Evolutionary conservation across 495 filamentous ascomycete genomes (phyloP), one percentile per base, ranked within the genome.

Genomic region (Xylaria acuta): DNA sequence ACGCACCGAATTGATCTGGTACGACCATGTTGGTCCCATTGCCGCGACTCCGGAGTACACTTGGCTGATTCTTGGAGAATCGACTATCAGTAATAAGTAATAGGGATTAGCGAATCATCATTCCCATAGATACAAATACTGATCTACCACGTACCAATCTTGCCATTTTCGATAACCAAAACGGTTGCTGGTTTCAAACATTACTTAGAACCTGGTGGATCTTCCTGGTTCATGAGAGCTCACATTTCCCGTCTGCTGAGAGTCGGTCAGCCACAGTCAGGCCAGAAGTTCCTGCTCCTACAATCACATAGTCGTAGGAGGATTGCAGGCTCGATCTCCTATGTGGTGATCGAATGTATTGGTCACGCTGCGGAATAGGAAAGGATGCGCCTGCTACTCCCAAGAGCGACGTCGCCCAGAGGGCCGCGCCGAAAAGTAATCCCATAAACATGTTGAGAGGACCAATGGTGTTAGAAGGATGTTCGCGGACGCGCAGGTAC

Each of bases 101-200:
- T 27, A 16, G 16, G 4, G 12, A 20, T 76, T 12, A 78, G 72
- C 36, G 18, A 51, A n/a, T 20, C 20, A 34, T 51, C 34, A 58
- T 4, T 32, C 4, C 70, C 8, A 38, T 38, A n/a, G 3, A 5
- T 25, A 11, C 32, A 69, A 27, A 14, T n/a, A n/a, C n/a, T n/a
- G 34, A 4, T 0, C 51, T 38, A 64, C 62, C 56, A 22, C 77
- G 47, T 32, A 78, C 77, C 77, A 49, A 78, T 27, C 51, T 79
- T 68, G 20, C 88, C 88, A 65, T 87, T 86, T 75, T 90, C 88
- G 9, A 89, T 79, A 9, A 90, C 82, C 1, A 84, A 80, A 20
- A 89, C 84, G 7, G 77, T 84, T 49, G 83, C 75, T 72, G 30
- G 30, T 47, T 38, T 18, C 18, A 1, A 20, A 3, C 5, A 18